A percentile compares a stretch with the other conserved stretches of the same genome.
Conservation (phyloP, 495 filamentous ascomycete genomes). For the Penicillium samsonianum region DNA sequence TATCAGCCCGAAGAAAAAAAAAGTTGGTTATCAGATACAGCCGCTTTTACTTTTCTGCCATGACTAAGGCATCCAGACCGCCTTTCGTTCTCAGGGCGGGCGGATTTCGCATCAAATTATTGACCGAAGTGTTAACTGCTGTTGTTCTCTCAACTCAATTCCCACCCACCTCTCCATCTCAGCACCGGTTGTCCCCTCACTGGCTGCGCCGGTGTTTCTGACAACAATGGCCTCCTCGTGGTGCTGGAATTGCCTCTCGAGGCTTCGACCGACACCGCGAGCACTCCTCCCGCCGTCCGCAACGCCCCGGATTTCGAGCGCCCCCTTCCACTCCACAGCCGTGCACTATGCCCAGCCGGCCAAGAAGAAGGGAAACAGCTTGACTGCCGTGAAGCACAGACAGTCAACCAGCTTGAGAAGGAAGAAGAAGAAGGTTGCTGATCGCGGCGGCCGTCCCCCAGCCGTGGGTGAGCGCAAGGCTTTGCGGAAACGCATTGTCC, state of each 20-base stretch:
- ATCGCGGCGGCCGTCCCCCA: slow-evolving; percentile 51
- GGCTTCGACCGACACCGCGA: slow-evolving; percentile 51
- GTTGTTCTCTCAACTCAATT: slow-evolving; percentile 16
- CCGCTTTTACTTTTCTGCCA: slow-evolving; percentile 31
- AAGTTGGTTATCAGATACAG: slow-evolving; percentile 28
- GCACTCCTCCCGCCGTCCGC: slow-evolving; percentile 36
- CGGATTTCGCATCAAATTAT: slow-evolving; percentile 41
- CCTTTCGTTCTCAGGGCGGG: slow-evolving; percentile 27
- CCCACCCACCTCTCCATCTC: slow-evolving; percentile 28
- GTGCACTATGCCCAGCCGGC: slow-evolving; percentile 40
- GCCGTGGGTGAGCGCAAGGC: slow-evolving; percentile 80
- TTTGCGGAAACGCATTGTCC: slow-evolving; percentile 79
- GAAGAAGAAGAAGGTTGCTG: slow-evolving; percentile 46
- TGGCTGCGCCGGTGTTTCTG: slow-evolving; percentile 39
- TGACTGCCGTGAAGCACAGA: slow-evolving; percentile 35
- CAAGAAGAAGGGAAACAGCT: slow-evolving; percentile 38
- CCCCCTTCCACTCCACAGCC: slow-evolving; percentile 49
- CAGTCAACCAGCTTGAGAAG: slow-evolving; percentile 47
- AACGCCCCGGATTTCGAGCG: slow-evolving; percentile 37
- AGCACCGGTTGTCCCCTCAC: slow-evolving; percentile 38
- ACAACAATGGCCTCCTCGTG: slow-evolving; percentile 64
- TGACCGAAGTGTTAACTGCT: slow-evolving; percentile 12
- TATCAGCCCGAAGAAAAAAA: slow-evolving; percentile 25
- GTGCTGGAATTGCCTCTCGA: slow-evolving; percentile 67
- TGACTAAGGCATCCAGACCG: slow-evolving; percentile 27